Percentiles rank a stretch among this genome's conserved stretches.
phyloP scores from a whole-genome alignment of 306 rosid species.

The Citrullus colocynthis region DNA sequence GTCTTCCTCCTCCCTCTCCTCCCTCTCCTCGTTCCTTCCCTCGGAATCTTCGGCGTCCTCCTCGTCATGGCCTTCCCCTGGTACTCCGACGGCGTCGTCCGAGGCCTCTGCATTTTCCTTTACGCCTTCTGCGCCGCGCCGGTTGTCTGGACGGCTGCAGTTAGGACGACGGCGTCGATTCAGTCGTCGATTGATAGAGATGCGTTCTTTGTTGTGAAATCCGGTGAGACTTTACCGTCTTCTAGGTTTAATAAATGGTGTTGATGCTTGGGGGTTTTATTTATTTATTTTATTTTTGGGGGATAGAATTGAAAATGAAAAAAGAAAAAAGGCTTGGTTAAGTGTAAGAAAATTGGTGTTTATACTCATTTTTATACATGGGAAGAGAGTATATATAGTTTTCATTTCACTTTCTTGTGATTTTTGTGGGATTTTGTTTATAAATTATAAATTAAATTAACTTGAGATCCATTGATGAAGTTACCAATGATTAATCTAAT shows the following conservation, averaged over 20 bases:
- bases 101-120: conserved; percentile 53
- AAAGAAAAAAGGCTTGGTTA: not conserved
- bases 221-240: conserved; percentile 41
- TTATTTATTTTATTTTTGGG: not conserved
- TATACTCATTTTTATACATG: not conserved
- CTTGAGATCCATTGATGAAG: too few relatives aligned
- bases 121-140: conserved; percentile 73
- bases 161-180: conserved; percentile 38
- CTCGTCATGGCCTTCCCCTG: conserved; percentile 74
- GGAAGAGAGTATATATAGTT: not conserved
- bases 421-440: not conserved
- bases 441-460: not conserved
- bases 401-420: not conserved
- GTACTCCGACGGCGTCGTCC: conserved; percentile 54
- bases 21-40: conserved; percentile 45
- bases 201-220: conserved; percentile 38
- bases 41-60: conserved; percentile 44
- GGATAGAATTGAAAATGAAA: not conserved
- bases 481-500: too few relatives aligned
- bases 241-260: conserved; percentile 45
- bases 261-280: conserved; percentile 1
- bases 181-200: conserved; percentile 64
- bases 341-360: not conserved
- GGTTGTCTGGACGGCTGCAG: conserved; percentile 41
- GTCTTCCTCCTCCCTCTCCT: conserved; percentile 52